Evolutionary conservation across 768 basidiomycete genomes (phyloP), one percentile per base, ranked within the genome.

Genomic region (Strobilomyces confusus): DNA sequence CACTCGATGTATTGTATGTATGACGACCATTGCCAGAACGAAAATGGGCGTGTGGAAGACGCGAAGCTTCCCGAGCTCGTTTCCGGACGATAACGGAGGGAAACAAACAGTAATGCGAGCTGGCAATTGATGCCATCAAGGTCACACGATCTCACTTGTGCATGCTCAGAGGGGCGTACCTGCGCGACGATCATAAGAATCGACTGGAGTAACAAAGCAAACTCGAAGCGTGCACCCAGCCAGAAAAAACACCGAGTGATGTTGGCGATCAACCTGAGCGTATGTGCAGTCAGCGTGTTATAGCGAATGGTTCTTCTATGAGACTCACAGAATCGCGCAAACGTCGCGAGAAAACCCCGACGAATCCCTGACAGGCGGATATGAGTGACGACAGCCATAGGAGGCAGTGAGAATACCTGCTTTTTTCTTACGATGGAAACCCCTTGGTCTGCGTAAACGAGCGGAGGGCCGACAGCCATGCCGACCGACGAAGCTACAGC

Each of bases 191-290:
- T 92, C 91, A 93, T 90, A 48, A 93, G 73, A 51, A 92, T 69
- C 17, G 89, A 90, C 69, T 93, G 91, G 9, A 90, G 59, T n/a
- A 93, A 75, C 48, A 93, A 71, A 2, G 90, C 80, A 43, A 79
- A 70, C 72, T 92, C 91, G 67, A 91, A 93, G 48, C 64, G 87
- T 36, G 84, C 75, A 51, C 91, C 91, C 33, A 93, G 72, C 91
- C 91, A 93, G 72, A 92, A 93, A 76, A 92, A 93, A 69, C 91
- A 93, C 63, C 91, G 79, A 23, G 87, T 86, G 49, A 92, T 90
- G 69, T 93, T 93, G 46, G 90, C 89, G 54, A 89, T 76, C 30
- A 92, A 75, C 60, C 89, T 90, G 48, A 23, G 38, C 51, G 49
- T 37, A 47, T 48, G 54, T 34, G 22, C 37, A 22, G 19, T 65